Evolutionary conservation across 306 rosid species (phyloP).

Genomic region (Prunus padus): DNA sequence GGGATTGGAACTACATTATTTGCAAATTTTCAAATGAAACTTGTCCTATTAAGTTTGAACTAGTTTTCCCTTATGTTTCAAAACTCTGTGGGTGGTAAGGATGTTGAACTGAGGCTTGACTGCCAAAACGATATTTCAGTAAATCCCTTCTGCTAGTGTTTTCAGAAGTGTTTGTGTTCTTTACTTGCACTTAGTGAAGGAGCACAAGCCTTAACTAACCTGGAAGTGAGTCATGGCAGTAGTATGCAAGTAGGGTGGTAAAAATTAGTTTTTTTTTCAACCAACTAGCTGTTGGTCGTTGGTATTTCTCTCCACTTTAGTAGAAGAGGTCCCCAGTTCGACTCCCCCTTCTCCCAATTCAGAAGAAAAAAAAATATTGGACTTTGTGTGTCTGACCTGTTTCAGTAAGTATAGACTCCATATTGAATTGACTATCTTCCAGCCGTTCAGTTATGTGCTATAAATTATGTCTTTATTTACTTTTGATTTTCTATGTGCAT

Average conservation of each 20-base stretch:
- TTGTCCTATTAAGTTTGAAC: not conserved
- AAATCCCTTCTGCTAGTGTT: not conserved
- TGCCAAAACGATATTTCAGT: not conserved
- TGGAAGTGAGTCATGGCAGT: not conserved
- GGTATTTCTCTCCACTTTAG: not conserved
- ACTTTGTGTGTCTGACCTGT: not conserved
- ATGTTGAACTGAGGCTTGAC: not conserved
- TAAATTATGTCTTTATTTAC: not conserved
- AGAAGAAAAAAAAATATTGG: not conserved
- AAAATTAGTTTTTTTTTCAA: not conserved
- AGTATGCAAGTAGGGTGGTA: not conserved
- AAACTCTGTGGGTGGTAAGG: not conserved
- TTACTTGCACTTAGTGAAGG: constrained; percentile 1
- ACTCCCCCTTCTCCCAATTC: not conserved
- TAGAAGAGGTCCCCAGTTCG: not conserved
- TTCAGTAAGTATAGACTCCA: not conserved
- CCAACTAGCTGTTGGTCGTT: not conserved
- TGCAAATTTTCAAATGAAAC: not conserved
- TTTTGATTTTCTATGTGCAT: not conserved
- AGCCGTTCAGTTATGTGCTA: not conserved
- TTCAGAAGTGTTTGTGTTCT: not conserved
- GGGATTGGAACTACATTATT: not conserved
- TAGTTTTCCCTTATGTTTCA: not conserved
- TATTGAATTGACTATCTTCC: not conserved
- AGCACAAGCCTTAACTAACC: not conserved